These are phyloP conservation scores for Fusarium newnesense DNA, from an alignment of 2,329 filamentous ascomycete species.

Conservation along the genomic window DNA sequence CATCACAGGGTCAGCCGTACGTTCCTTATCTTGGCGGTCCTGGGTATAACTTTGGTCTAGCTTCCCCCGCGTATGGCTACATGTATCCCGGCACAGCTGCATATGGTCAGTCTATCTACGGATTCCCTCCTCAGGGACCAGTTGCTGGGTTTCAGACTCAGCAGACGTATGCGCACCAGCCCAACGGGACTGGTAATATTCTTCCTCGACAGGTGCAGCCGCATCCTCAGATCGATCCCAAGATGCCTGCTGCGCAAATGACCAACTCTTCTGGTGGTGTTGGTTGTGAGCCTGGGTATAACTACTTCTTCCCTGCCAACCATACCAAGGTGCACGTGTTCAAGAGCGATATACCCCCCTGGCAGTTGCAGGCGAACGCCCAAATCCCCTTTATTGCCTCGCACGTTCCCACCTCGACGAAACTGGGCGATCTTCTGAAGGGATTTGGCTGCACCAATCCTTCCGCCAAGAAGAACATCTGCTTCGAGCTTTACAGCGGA, in stretches of 20 bases:
- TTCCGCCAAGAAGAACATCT: conserved; percentile 61
- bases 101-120: conserved; percentile 24
- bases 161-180: conserved; percentile 49
- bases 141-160: conserved; percentile 42
- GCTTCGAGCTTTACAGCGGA: conserved; percentile 66
- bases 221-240: conserved; percentile 54
- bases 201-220: conserved; percentile 54
- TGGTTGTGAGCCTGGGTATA: conserved; percentile 70
- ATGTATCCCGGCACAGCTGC: conserved; percentile 40
- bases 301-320: conserved; percentile 68
- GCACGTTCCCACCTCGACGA: conserved; percentile 64
- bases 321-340: conserved; percentile 71
- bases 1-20: conserved; percentile 52
- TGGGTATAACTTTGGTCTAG: conserved; percentile 47
- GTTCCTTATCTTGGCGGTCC: conserved; percentile 52
- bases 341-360: conserved; percentile 61
- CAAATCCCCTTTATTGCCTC: conserved; percentile 59
- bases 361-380: conserved; percentile 58
- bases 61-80: conserved; percentile 36
- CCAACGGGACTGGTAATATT: conserved; percentile 51
- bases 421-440: conserved; percentile 65
- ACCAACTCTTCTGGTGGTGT: conserved; percentile 67
- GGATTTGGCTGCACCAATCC: conserved; percentile 67
- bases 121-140: conserved; percentile 10
- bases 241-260: conserved; percentile 64